Evolutionary conservation across 208 protist species (phyloP).

Genomic region (Zelonia costaricensis): DNA sequence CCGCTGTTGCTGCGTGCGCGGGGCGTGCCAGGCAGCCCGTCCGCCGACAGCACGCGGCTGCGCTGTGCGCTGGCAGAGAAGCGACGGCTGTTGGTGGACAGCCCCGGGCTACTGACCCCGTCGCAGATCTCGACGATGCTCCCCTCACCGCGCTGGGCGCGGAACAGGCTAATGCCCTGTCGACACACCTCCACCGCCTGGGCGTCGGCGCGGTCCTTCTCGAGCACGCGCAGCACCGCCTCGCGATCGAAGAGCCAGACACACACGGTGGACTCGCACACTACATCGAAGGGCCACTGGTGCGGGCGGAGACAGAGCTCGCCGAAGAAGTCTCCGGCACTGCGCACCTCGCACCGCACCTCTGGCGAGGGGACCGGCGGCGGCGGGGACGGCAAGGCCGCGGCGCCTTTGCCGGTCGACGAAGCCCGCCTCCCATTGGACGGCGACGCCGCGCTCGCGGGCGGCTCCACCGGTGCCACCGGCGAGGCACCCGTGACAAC

Average conservation of each 20-base stretch:
- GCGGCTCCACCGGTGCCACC: neutral
- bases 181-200: constrained; percentile 82
- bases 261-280: constrained; percentile 70
- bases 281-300: constrained; percentile 62
- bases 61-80: neutral
- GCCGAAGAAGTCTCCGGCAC: constrained; percentile 72
- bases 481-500: neutral
- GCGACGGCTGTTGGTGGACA: neutral
- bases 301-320: constrained; percentile 79
- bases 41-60: constrained; percentile 21
- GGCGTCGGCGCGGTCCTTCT: constrained; percentile 36
- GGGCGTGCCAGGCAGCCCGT: neutral
- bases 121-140: constrained; percentile 58
- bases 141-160: constrained; percentile 52
- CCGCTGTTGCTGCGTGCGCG: neutral
- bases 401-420: neutral
- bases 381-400: neutral
- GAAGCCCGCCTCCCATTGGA: neutral
- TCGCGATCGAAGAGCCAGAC: constrained; percentile 63
- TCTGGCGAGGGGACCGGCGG: constrained; percentile 3
- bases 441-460: too few relatives aligned
- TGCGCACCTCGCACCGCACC: constrained; percentile 38
- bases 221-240: constrained; percentile 51
- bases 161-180: constrained; percentile 77
- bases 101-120: constrained; percentile 1